Conservation (phyloP, 2,329 filamentous ascomycete genomes). For the Pseudodiploospora longispora region DNA sequence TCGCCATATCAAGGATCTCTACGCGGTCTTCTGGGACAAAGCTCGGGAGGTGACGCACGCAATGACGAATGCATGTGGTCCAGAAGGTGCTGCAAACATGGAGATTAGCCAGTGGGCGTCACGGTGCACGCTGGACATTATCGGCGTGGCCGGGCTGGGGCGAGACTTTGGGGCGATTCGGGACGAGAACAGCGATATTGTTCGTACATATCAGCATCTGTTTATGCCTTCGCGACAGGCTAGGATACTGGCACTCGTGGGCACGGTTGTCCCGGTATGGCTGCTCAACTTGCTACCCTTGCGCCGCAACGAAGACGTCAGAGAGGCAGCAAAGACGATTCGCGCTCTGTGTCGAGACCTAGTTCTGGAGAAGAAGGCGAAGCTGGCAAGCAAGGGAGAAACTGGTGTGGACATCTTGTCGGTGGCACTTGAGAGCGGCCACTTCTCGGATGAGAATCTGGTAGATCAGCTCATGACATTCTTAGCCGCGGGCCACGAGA, state of each 20-base stretch:
- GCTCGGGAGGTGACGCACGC: constrained; percentile 56
- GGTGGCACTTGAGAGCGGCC: constrained; percentile 67
- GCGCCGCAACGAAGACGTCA: constrained; percentile 59
- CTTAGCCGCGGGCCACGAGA: constrained; percentile 74
- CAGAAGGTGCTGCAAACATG: constrained; percentile 33
- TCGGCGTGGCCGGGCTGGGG: constrained; percentile 64
- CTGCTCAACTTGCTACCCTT: constrained; percentile 58
- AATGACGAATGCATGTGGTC: constrained; percentile 39
- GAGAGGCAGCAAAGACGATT: constrained; percentile 48
- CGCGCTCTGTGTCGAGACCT: constrained; percentile 59
- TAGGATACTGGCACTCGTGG: constrained; percentile 48
- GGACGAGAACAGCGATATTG: constrained; percentile 52
- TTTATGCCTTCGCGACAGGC: constrained; percentile 46
- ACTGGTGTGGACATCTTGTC: constrained; percentile 67
- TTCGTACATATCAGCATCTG: constrained; percentile 45
- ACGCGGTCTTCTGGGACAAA: constrained; percentile 78
- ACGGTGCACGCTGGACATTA: constrained; percentile 65
- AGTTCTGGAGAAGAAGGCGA: constrained; percentile 60
- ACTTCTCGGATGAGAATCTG: constrained; percentile 71
- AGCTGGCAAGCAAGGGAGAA: constrained; percentile 36
- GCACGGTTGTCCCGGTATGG: constrained; percentile 54
- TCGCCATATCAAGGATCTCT: constrained; percentile 75
- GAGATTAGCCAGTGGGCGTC: constrained; percentile 57
- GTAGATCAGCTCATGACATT: constrained; percentile 89
- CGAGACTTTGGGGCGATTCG: constrained; percentile 60